Evolutionary conservation across 192 early-diverging fungal species (phyloP).

Genomic region (Coemansia aciculifera): DNA sequence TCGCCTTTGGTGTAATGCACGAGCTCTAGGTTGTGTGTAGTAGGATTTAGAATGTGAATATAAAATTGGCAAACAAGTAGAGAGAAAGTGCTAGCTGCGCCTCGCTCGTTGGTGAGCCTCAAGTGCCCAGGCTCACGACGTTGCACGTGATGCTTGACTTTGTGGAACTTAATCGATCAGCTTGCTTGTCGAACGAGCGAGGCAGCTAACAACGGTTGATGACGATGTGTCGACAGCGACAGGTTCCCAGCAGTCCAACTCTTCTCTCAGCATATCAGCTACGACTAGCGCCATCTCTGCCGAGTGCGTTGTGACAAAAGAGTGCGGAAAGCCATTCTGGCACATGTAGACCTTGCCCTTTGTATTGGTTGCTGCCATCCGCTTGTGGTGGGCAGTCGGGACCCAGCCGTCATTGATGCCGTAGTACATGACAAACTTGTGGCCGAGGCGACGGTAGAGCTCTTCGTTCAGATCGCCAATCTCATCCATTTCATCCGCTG

Average conservation of each 20-base stretch:
- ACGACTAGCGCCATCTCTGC: slow-evolving; percentile 37
- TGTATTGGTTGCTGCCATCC: slow-evolving; percentile 67
- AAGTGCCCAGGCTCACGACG: neutral
- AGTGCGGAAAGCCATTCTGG: slow-evolving; percentile 72
- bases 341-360: slow-evolving; percentile 67
- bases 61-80: neutral
- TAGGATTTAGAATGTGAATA: neutral
- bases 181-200: neutral
- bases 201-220: neutral
- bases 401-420: slow-evolving; percentile 76
- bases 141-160: neutral
- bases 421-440: slow-evolving; percentile 80
- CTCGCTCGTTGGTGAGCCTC: neutral
- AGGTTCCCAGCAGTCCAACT: slow-evolving; percentile 15
- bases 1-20: neutral
- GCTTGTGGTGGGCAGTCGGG: slow-evolving; percentile 64
- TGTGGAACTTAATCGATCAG: neutral
- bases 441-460: slow-evolving; percentile 57
- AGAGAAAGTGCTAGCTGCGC: neutral
- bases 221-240: neutral
- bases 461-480: slow-evolving; percentile 69
- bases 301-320: slow-evolving; percentile 65
- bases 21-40: neutral
- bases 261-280: slow-evolving; percentile 30
- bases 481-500: slow-evolving; percentile 69